These are phyloP conservation scores for Leishmania major DNA, from an alignment of 208 protist genomes.

Conservation along the genomic window DNA sequence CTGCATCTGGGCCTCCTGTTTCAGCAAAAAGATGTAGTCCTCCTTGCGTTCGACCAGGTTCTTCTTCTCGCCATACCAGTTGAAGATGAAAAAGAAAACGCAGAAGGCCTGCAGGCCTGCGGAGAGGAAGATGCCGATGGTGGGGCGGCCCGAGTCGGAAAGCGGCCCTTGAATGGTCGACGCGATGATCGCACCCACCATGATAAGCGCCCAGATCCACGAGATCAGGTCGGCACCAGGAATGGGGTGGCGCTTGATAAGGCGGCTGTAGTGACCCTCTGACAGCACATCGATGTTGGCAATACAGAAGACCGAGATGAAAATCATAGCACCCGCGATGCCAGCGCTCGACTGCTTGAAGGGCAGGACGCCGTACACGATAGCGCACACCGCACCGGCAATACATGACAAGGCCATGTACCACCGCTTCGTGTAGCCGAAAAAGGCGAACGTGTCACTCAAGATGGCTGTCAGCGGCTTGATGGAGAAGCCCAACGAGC, in stretches of 20 bases:
- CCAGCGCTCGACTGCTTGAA: conserved; percentile 37
- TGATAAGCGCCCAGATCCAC: conserved; percentile 54
- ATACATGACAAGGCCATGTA: conserved; percentile 52
- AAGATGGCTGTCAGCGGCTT: conserved; percentile 58
- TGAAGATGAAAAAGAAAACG: conserved; percentile 47
- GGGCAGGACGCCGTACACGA: conserved; percentile 50
- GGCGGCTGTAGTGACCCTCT: conserved; percentile 62
- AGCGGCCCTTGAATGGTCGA: conserved; percentile 47
- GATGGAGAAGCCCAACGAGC: conserved; percentile 57
- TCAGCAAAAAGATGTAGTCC: conserved; percentile 38
- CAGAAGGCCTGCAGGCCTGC: conserved; percentile 35
- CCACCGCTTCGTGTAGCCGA: conserved; percentile 65
- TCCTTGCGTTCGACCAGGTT: conserved; percentile 53
- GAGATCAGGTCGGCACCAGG: conserved; percentile 45
- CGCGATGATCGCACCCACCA: conserved; percentile 41
- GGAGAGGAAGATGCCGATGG: conserved; percentile 47
- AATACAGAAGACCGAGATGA: conserved; percentile 44
- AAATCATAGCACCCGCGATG: conserved; percentile 45
- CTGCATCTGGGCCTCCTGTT: conserved; percentile 24
- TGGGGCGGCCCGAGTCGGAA: conserved; percentile 36
- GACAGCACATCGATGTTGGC: conserved; percentile 62
- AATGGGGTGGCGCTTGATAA: conserved; percentile 43
- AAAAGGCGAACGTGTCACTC: conserved; percentile 50
- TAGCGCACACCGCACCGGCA: conserved; percentile 29
- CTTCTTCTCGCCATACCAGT: conserved; percentile 61